Percentiles rank a stretch among this genome's conserved stretches.
phyloP scores from a whole-genome alignment of 2,329 filamentous ascomycete genomes.

The Alternaria triticimaculans region DNA sequence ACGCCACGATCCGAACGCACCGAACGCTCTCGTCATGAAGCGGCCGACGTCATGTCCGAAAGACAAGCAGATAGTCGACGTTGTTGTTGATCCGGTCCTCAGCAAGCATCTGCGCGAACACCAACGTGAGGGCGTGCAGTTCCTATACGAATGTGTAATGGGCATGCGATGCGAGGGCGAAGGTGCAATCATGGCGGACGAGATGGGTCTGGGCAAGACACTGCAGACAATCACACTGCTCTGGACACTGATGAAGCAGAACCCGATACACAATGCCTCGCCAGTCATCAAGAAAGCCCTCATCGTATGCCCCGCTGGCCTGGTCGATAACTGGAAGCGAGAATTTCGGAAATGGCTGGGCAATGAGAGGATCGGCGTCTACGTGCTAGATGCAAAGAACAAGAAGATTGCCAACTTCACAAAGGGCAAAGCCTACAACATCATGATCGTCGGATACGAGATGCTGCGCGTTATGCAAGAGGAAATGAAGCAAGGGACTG shows the following conservation, averaged over 20 bases:
- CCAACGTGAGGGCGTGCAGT: slow-evolving; percentile 72
- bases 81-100: slow-evolving; percentile 73
- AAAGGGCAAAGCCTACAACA: slow-evolving; percentile 69
- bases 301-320: slow-evolving; percentile 74
- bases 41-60: slow-evolving; percentile 62
- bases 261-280: slow-evolving; percentile 64
- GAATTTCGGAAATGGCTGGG: slow-evolving; percentile 79
- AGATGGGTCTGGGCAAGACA: slow-evolving; percentile 79
- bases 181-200: slow-evolving; percentile 75
- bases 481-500: slow-evolving; percentile 66
- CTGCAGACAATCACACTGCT: slow-evolving; percentile 74
- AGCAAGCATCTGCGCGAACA: slow-evolving; percentile 69
- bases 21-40: slow-evolving; percentile 71
- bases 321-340: slow-evolving; percentile 76
- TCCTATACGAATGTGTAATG: slow-evolving; percentile 79
- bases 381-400: slow-evolving; percentile 65
- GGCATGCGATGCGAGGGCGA: slow-evolving; percentile 71
- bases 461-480: slow-evolving; percentile 70
- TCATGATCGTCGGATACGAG: slow-evolving; percentile 78
- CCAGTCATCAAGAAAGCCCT: slow-evolving; percentile 73
- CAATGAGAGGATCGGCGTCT: slow-evolving; percentile 72
- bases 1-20: slow-evolving; percentile 68
- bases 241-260: slow-evolving; percentile 77
- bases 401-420: slow-evolving; percentile 72
- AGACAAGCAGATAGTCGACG: slow-evolving; percentile 72